Evolutionary conservation across 805 yeast species (phyloP), one percentile per base, ranked within the genome.

Genomic region (Schizosaccharomyces lindneri): DNA sequence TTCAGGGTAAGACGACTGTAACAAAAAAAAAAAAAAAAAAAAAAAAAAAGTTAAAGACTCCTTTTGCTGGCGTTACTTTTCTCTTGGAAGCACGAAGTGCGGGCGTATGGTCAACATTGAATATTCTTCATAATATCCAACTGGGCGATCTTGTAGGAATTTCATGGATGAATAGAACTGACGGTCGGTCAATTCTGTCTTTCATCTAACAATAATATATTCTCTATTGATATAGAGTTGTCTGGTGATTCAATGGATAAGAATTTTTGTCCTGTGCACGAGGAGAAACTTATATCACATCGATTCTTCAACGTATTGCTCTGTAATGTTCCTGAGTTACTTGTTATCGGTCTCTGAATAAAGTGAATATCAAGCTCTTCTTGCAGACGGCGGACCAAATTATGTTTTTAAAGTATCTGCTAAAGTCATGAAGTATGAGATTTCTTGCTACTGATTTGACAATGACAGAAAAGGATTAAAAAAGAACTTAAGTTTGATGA

Each of bases 241-340:
- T 75, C 87, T 46, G 89, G 89, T 71, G 82, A 80, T 77, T 81
- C 27, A 61, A 85, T 82, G 70, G 85, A 76, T 64, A 79, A 79
- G 43, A 72, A 77, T 15, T 76, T 74, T 73, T 77, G 66, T 75
- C 76, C 66, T 76, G 85, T 72, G 89, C 89, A 61, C 81, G 89
- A 55, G 95, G 90, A 48, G 89, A 86, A 72, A 90, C 90, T 55
- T 79, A 83, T 70, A 94, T 93, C 48, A 94, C 94, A 48, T 76
- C 78, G 67, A 81, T 87, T 68, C 89, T 93, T 63, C 68, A 77
- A 67, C 84, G 82, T 64, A 81, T 95, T 11, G 95, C 95, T 67
- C 81, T 86, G 70, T 79, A 86, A 69, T 87, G 95, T 76, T 95
- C 95, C 43, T 95, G 95, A 73, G 81, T 87, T 72, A 87, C 95